Evolutionary conservation across 352 stramenopile species (phyloP).

Genomic region (Elongisporangium undulatum): DNA sequence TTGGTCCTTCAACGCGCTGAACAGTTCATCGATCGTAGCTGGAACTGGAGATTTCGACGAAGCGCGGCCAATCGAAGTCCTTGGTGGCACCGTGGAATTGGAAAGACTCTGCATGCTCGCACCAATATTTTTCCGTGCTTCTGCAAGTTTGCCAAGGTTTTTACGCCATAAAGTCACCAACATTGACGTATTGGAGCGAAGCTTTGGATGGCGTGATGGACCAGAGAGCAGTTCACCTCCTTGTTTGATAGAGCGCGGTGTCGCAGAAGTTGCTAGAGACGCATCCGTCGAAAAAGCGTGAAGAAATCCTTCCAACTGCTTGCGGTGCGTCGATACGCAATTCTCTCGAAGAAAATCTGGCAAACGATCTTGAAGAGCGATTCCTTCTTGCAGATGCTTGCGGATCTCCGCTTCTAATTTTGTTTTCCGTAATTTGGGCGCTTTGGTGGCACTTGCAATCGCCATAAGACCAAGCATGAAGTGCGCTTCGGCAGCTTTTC

Average conservation of each 20-base stretch:
- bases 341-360: no score
- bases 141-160: neutral
- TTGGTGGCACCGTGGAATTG: neutral
- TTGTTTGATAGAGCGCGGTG: neutral
- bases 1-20: neutral
- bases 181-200: neutral
- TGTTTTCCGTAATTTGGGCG: no score
- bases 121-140: neutral
- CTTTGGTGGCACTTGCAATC: neutral
- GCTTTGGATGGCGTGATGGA: neutral
- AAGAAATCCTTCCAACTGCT: no score
- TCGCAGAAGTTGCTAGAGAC: no score
- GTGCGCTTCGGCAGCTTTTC: neutral
- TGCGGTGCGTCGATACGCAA: no score
- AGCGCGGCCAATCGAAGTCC: neutral
- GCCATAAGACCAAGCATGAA: neutral
- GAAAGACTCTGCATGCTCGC: no score
- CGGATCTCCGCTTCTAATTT: neutral
- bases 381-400: no score
- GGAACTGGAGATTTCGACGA: neutral
- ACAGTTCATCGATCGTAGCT: neutral
- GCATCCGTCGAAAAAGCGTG: no score
- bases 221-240: neutral
- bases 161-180: neutral
- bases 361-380: no score